Evolutionary conservation across 768 basidiomycete genomes (phyloP).

Genomic region (Butyriboletus loyo): DNA sequence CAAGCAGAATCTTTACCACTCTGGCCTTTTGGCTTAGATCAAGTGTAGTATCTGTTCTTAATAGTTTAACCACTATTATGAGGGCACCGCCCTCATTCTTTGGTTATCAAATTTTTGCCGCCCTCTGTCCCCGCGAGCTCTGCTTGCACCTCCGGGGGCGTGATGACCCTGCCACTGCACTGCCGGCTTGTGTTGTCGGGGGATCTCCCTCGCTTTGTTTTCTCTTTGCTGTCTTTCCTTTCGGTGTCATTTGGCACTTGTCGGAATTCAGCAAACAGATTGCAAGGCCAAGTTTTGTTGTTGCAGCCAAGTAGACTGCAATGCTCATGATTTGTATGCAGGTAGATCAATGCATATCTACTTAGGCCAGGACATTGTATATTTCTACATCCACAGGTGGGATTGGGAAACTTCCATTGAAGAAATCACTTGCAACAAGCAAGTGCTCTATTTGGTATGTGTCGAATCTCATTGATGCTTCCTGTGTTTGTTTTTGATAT

Average conservation of each 20-base stretch:
- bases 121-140: slow-evolving; percentile 30
- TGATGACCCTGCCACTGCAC: not conserved
- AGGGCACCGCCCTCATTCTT: slow-evolving; percentile 49
- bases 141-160: slow-evolving; percentile 41
- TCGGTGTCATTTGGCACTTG: not conserved
- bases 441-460: slow-evolving; percentile 40
- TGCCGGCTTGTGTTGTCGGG: slow-evolving; percentile 59
- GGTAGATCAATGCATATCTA: slow-evolving; percentile 40
- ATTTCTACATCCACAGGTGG: slow-evolving; percentile 53
- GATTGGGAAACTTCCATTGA: slow-evolving; percentile 42
- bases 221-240: slow-evolving; percentile 16
- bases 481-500: slow-evolving; percentile 55
- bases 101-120: slow-evolving; percentile 49
- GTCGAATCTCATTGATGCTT: slow-evolving; percentile 34
- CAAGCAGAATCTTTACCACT: slow-evolving; percentile 11
- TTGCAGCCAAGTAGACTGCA: too few relatives aligned
- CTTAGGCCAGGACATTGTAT: slow-evolving; percentile 45
- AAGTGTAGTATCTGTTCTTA: slow-evolving; percentile 78
- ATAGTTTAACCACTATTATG: slow-evolving; percentile 59
- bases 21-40: slow-evolving; percentile 67
- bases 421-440: slow-evolving; percentile 43
- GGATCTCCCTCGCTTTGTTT: slow-evolving; percentile 42
- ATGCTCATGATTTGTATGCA: too few relatives aligned
- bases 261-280: not conserved
- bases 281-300: too few relatives aligned